Base-by-base conservation (phyloP, 2,329 filamentous ascomycete species). In the Fusarium musae region DNA sequence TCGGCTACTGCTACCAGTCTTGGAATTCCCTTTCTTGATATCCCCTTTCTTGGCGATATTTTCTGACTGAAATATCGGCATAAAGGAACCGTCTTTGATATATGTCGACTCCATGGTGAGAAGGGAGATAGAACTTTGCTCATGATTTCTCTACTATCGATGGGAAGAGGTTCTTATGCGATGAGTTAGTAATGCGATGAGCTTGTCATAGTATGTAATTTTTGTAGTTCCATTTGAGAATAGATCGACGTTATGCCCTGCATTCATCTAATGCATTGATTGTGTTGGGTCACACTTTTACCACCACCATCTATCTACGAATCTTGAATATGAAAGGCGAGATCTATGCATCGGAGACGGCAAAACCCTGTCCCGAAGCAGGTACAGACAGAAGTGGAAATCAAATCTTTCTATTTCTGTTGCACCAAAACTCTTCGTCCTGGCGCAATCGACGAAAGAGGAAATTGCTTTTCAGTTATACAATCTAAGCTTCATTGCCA, bases 371-470 rank as follows among this genome's bases (percentile, higher is more conserved):
- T 37, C 36, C 36, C 36, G 36, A 37, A 37, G 16, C 36, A 37
- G 36, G 36, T 37, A 37, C 36, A 36, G 58, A 58, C 34, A 26
- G 28, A 58, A 39, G 43, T 66, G 64, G 50, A 30, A 40, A 49
- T 39, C 59, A 34, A 42, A 21, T 44, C 42, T 26, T 26, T 21
- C 30, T 59, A 46, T 42, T 11, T 23, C 54, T 21, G 56, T 61
- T 72, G 63, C 63, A 69, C 63, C 68, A 74, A 72, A 70, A 58
- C 63, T 69, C 52, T 63, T 64, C 63, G 69, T 65, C 59, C 58
- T 70, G 65, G 60, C 49, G 44, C 68, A 61, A 53, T 63, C 59
- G 56, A 69, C 59, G 23, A 21, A 46, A 66, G 59, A 36, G 57
- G 57, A 65, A 61, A 49, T 67, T 28, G 28, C 44, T 36, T 16